These are phyloP conservation scores for Cotoneaster glaucophyllus DNA, from an alignment of 306 rosid genomes.

Conservation along the genomic window DNA sequence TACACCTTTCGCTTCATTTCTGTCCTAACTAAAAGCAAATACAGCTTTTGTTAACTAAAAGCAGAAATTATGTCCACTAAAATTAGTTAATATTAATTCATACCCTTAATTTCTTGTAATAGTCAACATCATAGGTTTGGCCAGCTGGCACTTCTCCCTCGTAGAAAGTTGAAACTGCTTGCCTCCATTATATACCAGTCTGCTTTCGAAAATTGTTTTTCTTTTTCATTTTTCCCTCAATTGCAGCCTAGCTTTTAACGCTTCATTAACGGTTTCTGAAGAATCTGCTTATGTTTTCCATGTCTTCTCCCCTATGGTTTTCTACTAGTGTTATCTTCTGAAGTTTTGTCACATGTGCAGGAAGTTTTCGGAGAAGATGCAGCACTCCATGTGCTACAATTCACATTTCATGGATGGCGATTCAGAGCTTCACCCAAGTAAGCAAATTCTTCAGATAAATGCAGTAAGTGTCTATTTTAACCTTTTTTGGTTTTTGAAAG, in stretches of 20 bases:
- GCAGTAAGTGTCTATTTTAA: neutral
- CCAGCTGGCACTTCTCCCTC: conserved; percentile 5
- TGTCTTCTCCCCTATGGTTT: neutral
- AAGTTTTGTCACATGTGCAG: conserved; percentile 14
- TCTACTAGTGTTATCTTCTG: neutral
- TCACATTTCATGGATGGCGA: conserved; percentile 33
- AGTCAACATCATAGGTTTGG: neutral
- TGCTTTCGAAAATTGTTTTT: neutral
- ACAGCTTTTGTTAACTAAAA: neutral
- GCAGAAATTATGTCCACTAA: neutral
- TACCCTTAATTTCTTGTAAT: neutral
- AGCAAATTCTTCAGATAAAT: neutral
- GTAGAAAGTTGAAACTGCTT: neutral
- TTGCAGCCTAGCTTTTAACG: neutral
- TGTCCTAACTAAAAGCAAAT: neutral
- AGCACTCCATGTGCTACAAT: conserved; percentile 10
- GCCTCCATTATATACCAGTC: neutral
- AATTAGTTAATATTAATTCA: neutral
- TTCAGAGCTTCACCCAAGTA: conserved; percentile 31
- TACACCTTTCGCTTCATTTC: too few species aligned
- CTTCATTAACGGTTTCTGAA: neutral
- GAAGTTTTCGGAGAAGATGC: conserved; percentile 29
- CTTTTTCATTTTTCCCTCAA: neutral
- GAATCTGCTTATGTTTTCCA: neutral
- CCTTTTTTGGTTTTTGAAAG: neutral